Evolutionary conservation across 148 eudicot genomes (phyloP).

Genomic region (Rhododendron ovatum): DNA sequence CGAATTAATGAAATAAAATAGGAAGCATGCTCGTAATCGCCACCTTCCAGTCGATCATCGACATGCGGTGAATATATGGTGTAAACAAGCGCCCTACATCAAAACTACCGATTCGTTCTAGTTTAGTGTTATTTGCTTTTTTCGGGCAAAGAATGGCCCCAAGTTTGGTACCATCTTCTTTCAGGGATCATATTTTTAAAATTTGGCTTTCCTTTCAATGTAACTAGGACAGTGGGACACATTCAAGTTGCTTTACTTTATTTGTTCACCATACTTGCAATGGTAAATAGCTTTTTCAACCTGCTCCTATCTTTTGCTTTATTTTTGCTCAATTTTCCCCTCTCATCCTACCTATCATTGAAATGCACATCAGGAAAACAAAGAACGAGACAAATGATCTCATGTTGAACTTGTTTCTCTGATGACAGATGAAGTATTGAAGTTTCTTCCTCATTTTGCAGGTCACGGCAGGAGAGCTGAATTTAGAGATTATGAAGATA

Average conservation of each 20-base stretch:
- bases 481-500: slow-evolving; percentile 28
- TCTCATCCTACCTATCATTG: neutral
- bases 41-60: too few relatives aligned
- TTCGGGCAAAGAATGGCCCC: neutral
- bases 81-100: neutral
- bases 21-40: too few relatives aligned
- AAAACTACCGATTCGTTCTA: neutral
- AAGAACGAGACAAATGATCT: neutral
- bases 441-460: slow-evolving; percentile 7
- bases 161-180: neutral
- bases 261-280: neutral
- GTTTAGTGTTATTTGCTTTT: neutral
- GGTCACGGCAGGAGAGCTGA: slow-evolving; percentile 46
- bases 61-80: too few relatives aligned
- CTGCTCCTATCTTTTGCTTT: neutral
- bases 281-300: neutral
- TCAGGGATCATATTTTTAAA: neutral
- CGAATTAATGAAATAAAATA: too few relatives aligned
- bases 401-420: too few relatives aligned
- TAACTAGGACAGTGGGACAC: neutral
- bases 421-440: neutral
- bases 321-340: neutral
- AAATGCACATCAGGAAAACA: neutral
- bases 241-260: neutral
- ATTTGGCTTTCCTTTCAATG: neutral